Conservation (phyloP, 495 filamentous ascomycete species). For the Collariella sp. region DNA sequence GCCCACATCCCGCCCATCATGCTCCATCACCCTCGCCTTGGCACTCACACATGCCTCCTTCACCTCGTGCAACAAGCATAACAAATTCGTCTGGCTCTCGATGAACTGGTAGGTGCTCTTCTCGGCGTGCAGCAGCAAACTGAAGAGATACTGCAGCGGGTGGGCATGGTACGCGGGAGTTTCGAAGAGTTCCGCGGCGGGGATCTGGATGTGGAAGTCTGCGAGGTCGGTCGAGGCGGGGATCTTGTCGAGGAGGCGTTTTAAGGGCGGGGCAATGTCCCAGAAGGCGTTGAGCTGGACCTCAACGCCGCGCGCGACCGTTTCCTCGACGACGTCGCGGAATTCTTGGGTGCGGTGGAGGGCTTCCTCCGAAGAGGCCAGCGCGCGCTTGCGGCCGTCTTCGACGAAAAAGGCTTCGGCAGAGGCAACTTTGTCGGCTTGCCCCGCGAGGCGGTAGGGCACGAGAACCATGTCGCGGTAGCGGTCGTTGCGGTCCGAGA, state of each 20-base stretch:
- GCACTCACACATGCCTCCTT: conserved; percentile 67
- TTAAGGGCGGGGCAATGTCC: conserved; percentile 86
- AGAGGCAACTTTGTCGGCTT: conserved; percentile 59
- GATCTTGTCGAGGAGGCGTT: conserved; percentile 67
- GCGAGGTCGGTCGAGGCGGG: conserved; percentile 45
- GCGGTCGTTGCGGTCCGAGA: conserved; percentile 72
- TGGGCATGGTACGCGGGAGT: conserved; percentile 70
- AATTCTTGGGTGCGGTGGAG: conserved; percentile 69
- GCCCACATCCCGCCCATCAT: conserved; percentile 48
- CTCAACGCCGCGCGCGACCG: conserved; percentile 81
- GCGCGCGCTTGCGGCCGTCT: conserved; percentile 61
- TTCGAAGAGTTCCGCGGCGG: conserved; percentile 68
- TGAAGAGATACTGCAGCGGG: conserved; percentile 83
- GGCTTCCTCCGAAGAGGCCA: conserved; percentile 55
- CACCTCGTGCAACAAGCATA: conserved; percentile 91
- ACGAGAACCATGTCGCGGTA: conserved; percentile 74
- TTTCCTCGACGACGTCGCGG: conserved; percentile 70
- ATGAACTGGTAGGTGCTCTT: conserved; percentile 94
- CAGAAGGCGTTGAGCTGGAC: conserved; percentile 88
- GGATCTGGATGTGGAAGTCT: conserved; percentile 59
- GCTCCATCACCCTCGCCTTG: conserved; percentile 47
- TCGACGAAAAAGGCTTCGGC: conserved; percentile 73
- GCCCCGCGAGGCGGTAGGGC: conserved; percentile 63
- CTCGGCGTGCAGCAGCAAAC: conserved; percentile 73
- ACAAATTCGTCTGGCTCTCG: conserved; percentile 82